Base-by-base conservation (phyloP, 31 red algal genomes). In the Pterothamnion heteromorphum region DNA sequence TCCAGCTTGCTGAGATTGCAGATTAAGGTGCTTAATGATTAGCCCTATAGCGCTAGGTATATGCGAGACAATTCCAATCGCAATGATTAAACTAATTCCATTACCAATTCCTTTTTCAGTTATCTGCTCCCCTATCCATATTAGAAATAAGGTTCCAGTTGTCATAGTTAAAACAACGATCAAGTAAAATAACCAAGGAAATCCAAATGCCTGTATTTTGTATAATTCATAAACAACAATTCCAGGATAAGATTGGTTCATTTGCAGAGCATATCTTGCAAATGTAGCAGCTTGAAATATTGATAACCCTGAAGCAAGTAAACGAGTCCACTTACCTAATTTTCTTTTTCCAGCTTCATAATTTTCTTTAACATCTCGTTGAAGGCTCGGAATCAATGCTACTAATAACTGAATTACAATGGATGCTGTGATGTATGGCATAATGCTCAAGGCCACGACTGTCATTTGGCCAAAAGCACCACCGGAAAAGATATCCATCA, bases 91-190 rank as follows among this genome's bases (percentile, higher is more conserved):
- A 76, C 26, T 30, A 76, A 76, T 76, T 30, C 72, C 72, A 32
- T 76, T 76, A 30, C 26, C 23, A 76, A 76, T 76, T 30, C 72
- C 72, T 35, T 38, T 35, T 26, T 86, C 36, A 35, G 82, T 86
- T 35, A 86, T 86, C 22, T 26, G 28, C 36, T 86, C 36, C 26
- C 82, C 82, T 35, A 86, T 24, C 72, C 72, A 76, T 37, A 86
- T 41, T 35, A 86, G 32, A 35, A 38, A 35, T 24, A 86, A 35
- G 24, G 82, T 38, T 35, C 34, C 32, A 41, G 32, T 37, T 38
- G 32, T 41, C 26, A 37, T 37, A 38, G 35, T 30, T 76, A 76
- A 32, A 76, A 76, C 72, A 26, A 76, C 72, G 26, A 30, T 26
- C 72, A 76, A 76, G 72, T 76, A 32, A 76, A 76, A 30, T 76